Evolutionary conservation across 192 early-diverging fungal species (phyloP), one percentile per base, ranked within the genome.

Genomic region (Mycoemilia scoparia): DNA sequence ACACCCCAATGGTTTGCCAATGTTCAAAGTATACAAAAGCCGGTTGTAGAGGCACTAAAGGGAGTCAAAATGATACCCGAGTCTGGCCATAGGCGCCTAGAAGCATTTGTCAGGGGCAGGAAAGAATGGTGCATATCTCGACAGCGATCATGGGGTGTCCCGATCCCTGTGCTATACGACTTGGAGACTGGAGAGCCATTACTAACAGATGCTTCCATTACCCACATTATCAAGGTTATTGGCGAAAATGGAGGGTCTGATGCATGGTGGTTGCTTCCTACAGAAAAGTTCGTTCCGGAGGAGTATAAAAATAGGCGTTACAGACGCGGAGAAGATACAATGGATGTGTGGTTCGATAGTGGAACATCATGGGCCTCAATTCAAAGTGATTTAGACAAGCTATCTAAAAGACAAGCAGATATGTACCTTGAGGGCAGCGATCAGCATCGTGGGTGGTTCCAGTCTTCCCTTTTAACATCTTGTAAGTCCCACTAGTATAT

Each of bases 301-400:
- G 43, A 65, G 33, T 76, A 75, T 42, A 57, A 45, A 7, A 36
- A 43, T 6, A 38, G 64, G 29, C 55, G 29, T 0, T 82, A 75
- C 32, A 49, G 50, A 21, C 51, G 61, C 24, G 78, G 81, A n/a
- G 57, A 47, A 21, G 82, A 84, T 40, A 84, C 79, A 0, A 82
- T 84, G 82, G 82, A 84, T 36, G 82, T 84, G 15, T 84, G 82
- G 79, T 84, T 84, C 38, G 82, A 84, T 41, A 78, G 74, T 41
- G 82, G 82, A 5, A 74, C 71, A 24, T 77, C 72, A 15, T 82
- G 82, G 82, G 72, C 70, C 19, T 49, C 72, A 42, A 43, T 84
- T 0, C 66, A 64, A 24, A n/a, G n/a, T n/a, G n/a, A n/a, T n/a
- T n/a, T n/a, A n/a, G 20, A 63, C 50, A 24, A 44, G 55, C 38